Base-by-base conservation (phyloP, 2,329 filamentous ascomycete genomes). In the Ophidiomyces ophidiicola region DNA sequence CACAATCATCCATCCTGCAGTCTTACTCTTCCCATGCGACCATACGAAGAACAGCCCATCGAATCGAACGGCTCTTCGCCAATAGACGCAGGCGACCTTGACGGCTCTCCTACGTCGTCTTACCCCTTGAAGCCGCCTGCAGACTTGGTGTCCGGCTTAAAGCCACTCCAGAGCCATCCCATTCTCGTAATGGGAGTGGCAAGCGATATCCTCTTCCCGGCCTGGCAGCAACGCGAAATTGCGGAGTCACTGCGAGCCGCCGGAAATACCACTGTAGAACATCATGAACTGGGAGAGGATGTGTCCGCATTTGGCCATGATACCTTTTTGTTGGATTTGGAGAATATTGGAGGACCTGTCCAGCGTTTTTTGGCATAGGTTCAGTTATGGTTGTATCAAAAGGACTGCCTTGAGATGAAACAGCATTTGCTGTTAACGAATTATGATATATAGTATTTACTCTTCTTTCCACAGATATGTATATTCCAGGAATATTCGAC, bases 201-300 rank as follows among this genome's bases (percentile, higher is more conserved):
- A 0, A 94, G 85, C 51, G 90, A 98, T 56, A 96, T 94, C 35
- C 66, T 98, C 24, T 98, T 98, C 63, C 90, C 90, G 0, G 86
- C 90, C 0, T 98, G 90, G 88, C 90, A 98, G 65, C 90, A 98
- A 66, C 76, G 83, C 38, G 90, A 98, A 61, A 79, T 98, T 45
- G 88, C 87, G 3, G 79, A 88, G 53, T 81, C 88, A 2, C 66
- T 98, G 47, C 74, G 77, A 44, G 71, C 74, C 23, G 74, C 73
- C 0, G 90, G 90, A 0, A 96, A 94, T 54, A 70, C 74, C 45
- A 76, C 73, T 21, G 87, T 98, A 0, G 80, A 78, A 31, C 86
- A 98, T 60, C 74, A 90, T 10, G 90, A 98, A 65, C 66, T 98
- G 35, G 90, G 87, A 23, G 85, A 96, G 64, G 86, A 96, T 63